phyloP scores from a whole-genome alignment of 768 basidiomycete species.

The Collybia nuda region DNA sequence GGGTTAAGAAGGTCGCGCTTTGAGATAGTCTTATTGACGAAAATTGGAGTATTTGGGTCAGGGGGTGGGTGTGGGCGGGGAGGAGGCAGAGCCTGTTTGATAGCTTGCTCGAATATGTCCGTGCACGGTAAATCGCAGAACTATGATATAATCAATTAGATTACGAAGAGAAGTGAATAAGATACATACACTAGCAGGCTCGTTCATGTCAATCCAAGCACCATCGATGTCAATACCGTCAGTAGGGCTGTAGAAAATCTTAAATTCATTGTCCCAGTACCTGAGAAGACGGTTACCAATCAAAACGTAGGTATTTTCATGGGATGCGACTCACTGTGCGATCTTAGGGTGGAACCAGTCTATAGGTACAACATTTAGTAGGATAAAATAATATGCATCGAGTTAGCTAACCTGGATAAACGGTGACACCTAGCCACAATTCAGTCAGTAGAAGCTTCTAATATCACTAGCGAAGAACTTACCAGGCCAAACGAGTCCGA shows the following conservation, averaged over 20 bases:
- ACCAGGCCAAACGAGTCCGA: conserved; percentile 70
- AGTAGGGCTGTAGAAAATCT: conserved; percentile 50
- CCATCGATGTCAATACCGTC: conserved; percentile 67
- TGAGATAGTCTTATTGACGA: conserved; percentile 24
- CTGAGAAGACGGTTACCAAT: conserved; percentile 22
- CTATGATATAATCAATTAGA: conserved; percentile 24
- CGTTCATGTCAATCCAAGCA: conserved; percentile 79
- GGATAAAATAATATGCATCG: background rate
- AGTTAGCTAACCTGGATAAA: conserved; percentile 45
- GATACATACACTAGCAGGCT: conserved; percentile 57
- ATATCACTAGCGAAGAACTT: conserved; percentile 8
- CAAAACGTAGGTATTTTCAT: background rate
- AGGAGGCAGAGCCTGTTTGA: conserved; percentile 52
- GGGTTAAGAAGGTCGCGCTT: conserved; percentile 43
- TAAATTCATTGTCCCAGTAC: conserved; percentile 65
- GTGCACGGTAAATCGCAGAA: conserved; percentile 65
- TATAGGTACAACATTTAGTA: conserved; percentile 10
- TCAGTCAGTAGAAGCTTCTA: background rate
- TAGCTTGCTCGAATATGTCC: conserved; percentile 60
- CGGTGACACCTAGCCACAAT: conserved; percentile 44
- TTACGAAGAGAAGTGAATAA: background rate
- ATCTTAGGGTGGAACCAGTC: conserved; percentile 64
- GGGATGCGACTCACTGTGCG: conserved; percentile 37
- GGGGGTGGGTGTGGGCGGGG: conserved; percentile 49
- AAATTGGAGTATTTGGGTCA: conserved; percentile 52